Conservation (phyloP, 495 filamentous ascomycete species). For the Tuber borchii region DNA sequence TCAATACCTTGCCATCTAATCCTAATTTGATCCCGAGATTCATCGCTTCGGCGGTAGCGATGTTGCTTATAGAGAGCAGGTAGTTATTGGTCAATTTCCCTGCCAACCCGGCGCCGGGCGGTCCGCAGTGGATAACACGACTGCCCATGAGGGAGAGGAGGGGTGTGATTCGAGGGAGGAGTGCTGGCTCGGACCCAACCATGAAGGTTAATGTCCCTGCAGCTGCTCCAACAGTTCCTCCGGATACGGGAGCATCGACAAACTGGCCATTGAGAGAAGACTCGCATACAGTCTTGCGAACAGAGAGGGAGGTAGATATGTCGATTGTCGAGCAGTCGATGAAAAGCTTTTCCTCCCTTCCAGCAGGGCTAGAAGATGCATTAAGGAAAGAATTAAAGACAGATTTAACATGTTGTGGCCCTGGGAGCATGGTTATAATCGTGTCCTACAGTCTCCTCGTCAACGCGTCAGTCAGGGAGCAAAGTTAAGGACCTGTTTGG, state of each 20-base stretch:
- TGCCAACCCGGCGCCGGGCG: constrained; percentile 70
- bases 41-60: constrained; percentile 89
- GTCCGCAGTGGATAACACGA: constrained; percentile 71
- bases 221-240: constrained; percentile 73
- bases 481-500: too few species aligned
- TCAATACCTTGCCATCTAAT: constrained; percentile 70
- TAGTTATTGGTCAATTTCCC: constrained; percentile 94
- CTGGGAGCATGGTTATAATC: constrained; percentile 72
- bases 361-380: constrained; percentile 43
- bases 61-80: constrained; percentile 83
- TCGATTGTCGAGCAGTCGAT: constrained; percentile 86
- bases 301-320: constrained; percentile 62
- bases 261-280: constrained; percentile 54
- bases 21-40: constrained; percentile 80
- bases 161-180: constrained; percentile 56
- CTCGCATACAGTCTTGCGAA: constrained; percentile 56
- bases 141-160: constrained; percentile 74
- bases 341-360: constrained; percentile 56
- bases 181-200: constrained; percentile 60
- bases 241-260: constrained; percentile 76
- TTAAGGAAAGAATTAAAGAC: constrained; percentile 62
- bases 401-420: constrained; percentile 68
- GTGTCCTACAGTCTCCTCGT: constrained; percentile 52
- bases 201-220: constrained; percentile 77
- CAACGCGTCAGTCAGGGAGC: background rate